These are phyloP conservation scores for Knoxdaviesia capensis DNA, from an alignment of 2,329 filamentous ascomycete species.

Conservation along the genomic window DNA sequence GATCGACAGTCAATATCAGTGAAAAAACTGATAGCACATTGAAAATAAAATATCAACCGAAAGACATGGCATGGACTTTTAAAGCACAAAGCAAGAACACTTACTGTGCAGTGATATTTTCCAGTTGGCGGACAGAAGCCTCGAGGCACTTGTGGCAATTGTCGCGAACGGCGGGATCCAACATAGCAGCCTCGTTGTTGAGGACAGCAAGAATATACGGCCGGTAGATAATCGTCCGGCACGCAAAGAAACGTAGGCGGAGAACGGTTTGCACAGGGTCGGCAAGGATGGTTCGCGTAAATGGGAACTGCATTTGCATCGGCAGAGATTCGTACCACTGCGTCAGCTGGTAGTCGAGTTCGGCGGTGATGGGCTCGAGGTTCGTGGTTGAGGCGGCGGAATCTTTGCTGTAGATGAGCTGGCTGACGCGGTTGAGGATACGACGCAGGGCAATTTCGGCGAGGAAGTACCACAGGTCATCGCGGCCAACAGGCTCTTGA, in stretches of 20 bases:
- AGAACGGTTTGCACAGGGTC: constrained; percentile 66
- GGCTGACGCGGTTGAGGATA: constrained; percentile 59
- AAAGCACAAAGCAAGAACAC: constrained; percentile 11
- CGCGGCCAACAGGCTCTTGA: constrained; percentile 41
- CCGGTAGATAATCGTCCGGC: constrained; percentile 69
- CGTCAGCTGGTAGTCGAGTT: constrained; percentile 63
- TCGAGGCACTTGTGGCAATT: constrained; percentile 68
- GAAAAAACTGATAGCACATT: too few species aligned
- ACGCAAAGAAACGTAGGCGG: constrained; percentile 63
- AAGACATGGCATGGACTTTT: too few species aligned
- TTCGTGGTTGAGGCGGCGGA: constrained; percentile 51
- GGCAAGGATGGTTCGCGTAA: constrained; percentile 42
- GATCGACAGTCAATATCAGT: too few species aligned
- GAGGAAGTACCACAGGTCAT: constrained; percentile 73
- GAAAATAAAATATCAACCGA: too few species aligned
- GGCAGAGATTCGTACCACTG: constrained; percentile 75
- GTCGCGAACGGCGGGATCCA: constrained; percentile 54
- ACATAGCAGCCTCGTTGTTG: constrained; percentile 52
- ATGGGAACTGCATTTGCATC: constrained; percentile 55
- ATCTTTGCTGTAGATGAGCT: constrained; percentile 60
- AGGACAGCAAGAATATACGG: constrained; percentile 66
- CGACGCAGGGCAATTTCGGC: constrained; percentile 64
- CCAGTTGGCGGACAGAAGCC: constrained; percentile 58
- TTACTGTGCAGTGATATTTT: constrained; percentile 60
- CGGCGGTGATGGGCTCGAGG: constrained; percentile 57